Evolutionary conservation across 2,329 filamentous ascomycete species (phyloP), one percentile per base, ranked within the genome.

Genomic region (Paracorniculantispora psalliotae): DNA sequence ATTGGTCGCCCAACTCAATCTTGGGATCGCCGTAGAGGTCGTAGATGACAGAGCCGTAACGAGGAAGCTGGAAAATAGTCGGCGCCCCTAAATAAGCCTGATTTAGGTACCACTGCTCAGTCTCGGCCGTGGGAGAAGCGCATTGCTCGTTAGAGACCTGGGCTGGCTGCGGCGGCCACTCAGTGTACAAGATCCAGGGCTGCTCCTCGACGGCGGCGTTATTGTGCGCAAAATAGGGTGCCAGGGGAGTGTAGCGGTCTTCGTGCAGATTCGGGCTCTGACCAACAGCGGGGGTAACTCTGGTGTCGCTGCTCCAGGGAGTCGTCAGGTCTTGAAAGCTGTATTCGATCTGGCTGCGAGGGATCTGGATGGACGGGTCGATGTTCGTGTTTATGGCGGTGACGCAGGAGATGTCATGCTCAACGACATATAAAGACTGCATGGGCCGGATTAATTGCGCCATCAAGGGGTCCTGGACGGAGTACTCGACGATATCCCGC

Each of bases 361-460:
- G 75, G 53, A 83, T 74, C 54, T 82, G 80, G 68, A 83, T 82
- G 59, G 79, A 72, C 8, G 75, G 69, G n/a, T 77, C 73, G 51
- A 83, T 72, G 63, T 77, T 78, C 12, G 81, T 78, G 69, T 81
- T 83, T 78, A 86, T 81, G 13, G 82, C 86, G 33, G 82, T 83
- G 6, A 87, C 80, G 13, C 80, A 82, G 10, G 84, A 83, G 65
- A 86, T 86, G 67, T 77, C 79, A 63, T 85, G 81, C 59, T 87
- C 84, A 1, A 84, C 80, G 33, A 86, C 77, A 65, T 85, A 88
- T 67, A 79, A 84, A 39, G 73, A 69, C 56, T 75, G 75, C 2
- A 77, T 74, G 65, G 75, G 78, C 5, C 76, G 65, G n/a, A 76
- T 73, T 55, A 79, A 75, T 63, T 81, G 80, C 49, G 81, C 67